phyloP scores from a whole-genome alignment of 768 basidiomycete genomes.

The Lentinula detonsa region DNA sequence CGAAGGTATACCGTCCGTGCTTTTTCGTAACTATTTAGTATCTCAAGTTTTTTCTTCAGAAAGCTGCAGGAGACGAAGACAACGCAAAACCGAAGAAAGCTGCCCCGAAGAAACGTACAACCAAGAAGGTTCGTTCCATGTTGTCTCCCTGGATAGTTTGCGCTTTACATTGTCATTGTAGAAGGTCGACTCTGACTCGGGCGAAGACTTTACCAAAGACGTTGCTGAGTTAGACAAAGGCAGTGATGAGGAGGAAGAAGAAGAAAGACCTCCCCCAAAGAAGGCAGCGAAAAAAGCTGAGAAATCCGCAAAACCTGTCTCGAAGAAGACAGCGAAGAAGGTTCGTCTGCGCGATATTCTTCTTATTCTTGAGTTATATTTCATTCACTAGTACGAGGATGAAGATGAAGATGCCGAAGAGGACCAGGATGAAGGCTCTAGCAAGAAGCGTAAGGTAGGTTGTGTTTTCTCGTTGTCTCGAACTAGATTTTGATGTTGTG shows the following conservation, averaged over 20 bases:
- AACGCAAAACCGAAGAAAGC: slow-evolving; percentile 33
- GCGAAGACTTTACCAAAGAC: slow-evolving; percentile 39
- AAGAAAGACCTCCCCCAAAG: slow-evolving; percentile 34
- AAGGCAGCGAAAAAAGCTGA: slow-evolving; percentile 34
- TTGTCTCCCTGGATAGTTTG: neutral
- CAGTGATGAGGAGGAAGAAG: slow-evolving; percentile 31
- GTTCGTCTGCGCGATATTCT: neutral
- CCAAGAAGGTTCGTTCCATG: slow-evolving; percentile 29
- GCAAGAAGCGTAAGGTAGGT: slow-evolving; percentile 6
- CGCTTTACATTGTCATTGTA: slow-evolving; percentile 10
- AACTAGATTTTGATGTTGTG: neutral
- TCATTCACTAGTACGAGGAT: neutral
- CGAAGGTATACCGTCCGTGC: slow-evolving; percentile 14
- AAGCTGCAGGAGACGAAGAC: slow-evolving; percentile 17
- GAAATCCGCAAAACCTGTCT: slow-evolving; percentile 44
- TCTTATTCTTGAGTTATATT: neutral
- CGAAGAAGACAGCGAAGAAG: slow-evolving; percentile 27
- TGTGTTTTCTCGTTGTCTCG: neutral
- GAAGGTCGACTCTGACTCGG: slow-evolving; percentile 31
- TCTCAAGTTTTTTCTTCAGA: neutral
- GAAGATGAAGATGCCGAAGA: slow-evolving; percentile 3
- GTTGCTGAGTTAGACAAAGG: slow-evolving; percentile 28
- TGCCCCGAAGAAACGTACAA: slow-evolving; percentile 39
- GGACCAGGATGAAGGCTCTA: slow-evolving; percentile 11
- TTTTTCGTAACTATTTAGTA: neutral